These are phyloP conservation scores for Athelia psychrophila DNA, from an alignment of 1,284 basidiomycete species.

Conservation along the genomic window DNA sequence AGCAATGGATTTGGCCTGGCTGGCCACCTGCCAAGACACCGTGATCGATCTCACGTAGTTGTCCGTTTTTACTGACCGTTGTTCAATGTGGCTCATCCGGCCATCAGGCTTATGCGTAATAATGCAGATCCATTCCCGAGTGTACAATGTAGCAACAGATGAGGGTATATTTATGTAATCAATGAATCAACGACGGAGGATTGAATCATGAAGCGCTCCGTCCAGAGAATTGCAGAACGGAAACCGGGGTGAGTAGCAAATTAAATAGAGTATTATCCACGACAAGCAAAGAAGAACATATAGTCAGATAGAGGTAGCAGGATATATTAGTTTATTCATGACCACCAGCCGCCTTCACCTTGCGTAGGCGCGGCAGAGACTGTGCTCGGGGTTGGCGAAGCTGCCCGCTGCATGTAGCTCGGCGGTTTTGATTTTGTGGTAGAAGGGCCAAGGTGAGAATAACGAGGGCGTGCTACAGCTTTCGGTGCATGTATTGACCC, in stretches of 20 bases:
- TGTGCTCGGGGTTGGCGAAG: constrained; percentile 72
- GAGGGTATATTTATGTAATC: constrained; percentile 32
- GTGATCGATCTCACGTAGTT: neutral
- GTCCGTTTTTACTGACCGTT: neutral
- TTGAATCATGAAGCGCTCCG: constrained; percentile 7
- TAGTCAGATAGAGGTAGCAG: constrained; percentile 1
- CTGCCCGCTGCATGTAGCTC: constrained; percentile 29
- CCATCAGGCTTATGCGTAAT: constrained; percentile 12
- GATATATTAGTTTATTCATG: constrained; percentile 30
- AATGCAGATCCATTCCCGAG: constrained; percentile 34
- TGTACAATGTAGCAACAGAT: constrained; percentile 42
- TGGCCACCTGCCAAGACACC: neutral
- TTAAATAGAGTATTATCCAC: constrained; percentile 1
- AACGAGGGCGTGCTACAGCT: constrained; percentile 30
- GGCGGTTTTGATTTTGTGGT: constrained; percentile 38
- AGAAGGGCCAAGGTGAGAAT: constrained; percentile 34
- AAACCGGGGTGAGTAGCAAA: neutral
- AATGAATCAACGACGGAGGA: constrained; percentile 13
- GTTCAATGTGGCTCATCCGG: constrained; percentile 4
- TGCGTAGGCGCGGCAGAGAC: constrained; percentile 69
- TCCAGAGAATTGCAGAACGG: constrained; percentile 7
- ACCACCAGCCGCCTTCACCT: constrained; percentile 76
- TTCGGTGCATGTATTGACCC: constrained; percentile 74
- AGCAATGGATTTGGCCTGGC: constrained; percentile 58
- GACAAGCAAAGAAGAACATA: neutral